Evolutionary conservation across 805 yeast genomes (phyloP).

Genomic region (Candida coquimbonensis): DNA sequence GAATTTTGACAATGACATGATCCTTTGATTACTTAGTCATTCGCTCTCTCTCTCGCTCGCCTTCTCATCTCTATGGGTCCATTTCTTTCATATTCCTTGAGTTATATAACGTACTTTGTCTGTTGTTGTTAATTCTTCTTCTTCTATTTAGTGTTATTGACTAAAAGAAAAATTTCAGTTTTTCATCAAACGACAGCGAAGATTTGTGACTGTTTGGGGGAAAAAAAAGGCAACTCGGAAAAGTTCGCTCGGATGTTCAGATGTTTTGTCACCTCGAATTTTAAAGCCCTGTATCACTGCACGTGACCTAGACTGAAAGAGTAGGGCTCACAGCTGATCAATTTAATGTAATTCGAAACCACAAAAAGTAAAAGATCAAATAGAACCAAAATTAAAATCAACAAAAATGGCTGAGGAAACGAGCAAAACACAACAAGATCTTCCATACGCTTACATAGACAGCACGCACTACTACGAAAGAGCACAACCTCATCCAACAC

Average conservation of each 20-base stretch:
- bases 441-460: constrained; percentile 33
- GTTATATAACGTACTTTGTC: constrained; percentile 21
- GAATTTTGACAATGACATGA: too few species aligned
- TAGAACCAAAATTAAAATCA: too few species aligned
- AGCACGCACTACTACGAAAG: constrained; percentile 25
- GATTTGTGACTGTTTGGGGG: constrained; percentile 3
- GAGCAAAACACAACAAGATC: constrained; percentile 17
- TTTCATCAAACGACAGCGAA: constrained; percentile 5
- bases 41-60: too few species aligned
- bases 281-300: too few species aligned
- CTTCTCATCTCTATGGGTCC: too few species aligned
- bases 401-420: background rate
- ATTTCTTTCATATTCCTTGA: too few species aligned
- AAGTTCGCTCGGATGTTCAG: too few species aligned
- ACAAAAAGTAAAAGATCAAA: too few species aligned
- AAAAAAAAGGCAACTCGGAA: background rate
- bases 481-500: constrained; percentile 61
- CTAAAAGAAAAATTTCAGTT: constrained; percentile 22
- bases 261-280: too few species aligned
- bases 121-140: constrained; percentile 10
- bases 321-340: background rate
- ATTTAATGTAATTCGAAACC: too few species aligned
- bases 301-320: too few species aligned
- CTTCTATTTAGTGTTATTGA: constrained; percentile 1
- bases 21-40: too few species aligned